These are phyloP conservation scores for Colletotrichum musae DNA, from an alignment of 2,329 filamentous ascomycete genomes.

Conservation along the genomic window DNA sequence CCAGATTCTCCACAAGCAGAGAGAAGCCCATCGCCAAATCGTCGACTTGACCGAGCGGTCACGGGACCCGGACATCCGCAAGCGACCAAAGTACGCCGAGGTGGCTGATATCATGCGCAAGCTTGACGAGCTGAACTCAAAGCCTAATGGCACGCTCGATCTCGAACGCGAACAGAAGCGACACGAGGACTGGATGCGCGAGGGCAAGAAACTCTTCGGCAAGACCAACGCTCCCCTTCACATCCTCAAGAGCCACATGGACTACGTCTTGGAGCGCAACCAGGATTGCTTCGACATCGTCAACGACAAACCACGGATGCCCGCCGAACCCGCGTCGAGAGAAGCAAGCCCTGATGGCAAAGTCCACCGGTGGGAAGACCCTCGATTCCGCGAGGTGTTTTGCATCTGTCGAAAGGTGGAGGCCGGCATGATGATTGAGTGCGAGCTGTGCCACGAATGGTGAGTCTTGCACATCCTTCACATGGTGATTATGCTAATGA, in stretches of 20 bases:
- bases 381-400: conserved; percentile 84
- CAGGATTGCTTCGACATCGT: conserved; percentile 90
- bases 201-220: conserved; percentile 96
- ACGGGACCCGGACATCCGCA: conserved; percentile 79
- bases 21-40: conserved; percentile 92
- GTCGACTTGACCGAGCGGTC: conserved; percentile 84
- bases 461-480: conserved; percentile 58
- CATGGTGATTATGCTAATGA: conserved; percentile 2
- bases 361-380: conserved; percentile 71
- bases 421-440: conserved; percentile 99
- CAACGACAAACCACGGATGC: conserved; percentile 86
- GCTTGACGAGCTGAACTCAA: conserved; percentile 90
- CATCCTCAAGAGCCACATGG: conserved; percentile 94
- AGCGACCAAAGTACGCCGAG: conserved; percentile 89
- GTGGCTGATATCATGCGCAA: conserved; percentile 92
- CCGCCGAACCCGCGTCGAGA: conserved; percentile 91
- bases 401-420: conserved; percentile 96
- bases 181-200: conserved; percentile 99
- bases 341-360: conserved; percentile 76
- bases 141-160: conserved; percentile 90
- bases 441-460: conserved; percentile 98
- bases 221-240: conserved; percentile 98
- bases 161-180: conserved; percentile 94
- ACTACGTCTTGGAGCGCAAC: conserved; percentile 92
- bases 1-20: conserved; percentile 93